Evolutionary conservation across 345 rosid species (phyloP).

Genomic region (Clausena lansium): DNA sequence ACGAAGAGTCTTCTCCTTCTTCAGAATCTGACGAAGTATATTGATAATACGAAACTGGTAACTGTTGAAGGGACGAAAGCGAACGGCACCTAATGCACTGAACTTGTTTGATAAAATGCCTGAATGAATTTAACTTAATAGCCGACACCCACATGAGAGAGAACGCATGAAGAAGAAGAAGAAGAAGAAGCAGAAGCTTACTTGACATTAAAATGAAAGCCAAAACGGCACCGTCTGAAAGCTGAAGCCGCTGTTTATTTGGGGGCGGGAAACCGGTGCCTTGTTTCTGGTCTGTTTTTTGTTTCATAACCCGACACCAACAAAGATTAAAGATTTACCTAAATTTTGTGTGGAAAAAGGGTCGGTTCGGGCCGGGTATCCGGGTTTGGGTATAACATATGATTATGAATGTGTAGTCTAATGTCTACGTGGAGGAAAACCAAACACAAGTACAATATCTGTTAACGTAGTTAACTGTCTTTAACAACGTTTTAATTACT

Average conservation of each 20-base stretch:
- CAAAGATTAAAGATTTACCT: no score
- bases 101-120: slow-evolving; percentile 15
- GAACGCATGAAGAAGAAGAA: no score
- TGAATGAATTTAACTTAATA: slow-evolving; percentile 8
- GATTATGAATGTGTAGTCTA: no score
- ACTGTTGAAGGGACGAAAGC: slow-evolving; percentile 25
- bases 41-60: neutral
- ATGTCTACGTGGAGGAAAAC: no score
- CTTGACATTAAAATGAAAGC: neutral
- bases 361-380: neutral
- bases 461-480: no score
- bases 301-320: neutral
- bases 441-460: no score
- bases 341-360: neutral
- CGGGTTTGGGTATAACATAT: neutral
- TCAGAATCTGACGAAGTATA: slow-evolving; percentile 17
- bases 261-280: neutral
- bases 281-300: neutral
- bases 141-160: slow-evolving; percentile 29
- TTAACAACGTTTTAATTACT: neutral
- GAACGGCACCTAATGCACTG: slow-evolving; percentile 26
- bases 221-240: neutral
- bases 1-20: slow-evolving; percentile 15
- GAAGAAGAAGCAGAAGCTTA: neutral
- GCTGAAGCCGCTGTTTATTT: neutral